Conservation (phyloP, 2,329 filamentous ascomycete genomes). For the Penicillium sp. region DNA sequence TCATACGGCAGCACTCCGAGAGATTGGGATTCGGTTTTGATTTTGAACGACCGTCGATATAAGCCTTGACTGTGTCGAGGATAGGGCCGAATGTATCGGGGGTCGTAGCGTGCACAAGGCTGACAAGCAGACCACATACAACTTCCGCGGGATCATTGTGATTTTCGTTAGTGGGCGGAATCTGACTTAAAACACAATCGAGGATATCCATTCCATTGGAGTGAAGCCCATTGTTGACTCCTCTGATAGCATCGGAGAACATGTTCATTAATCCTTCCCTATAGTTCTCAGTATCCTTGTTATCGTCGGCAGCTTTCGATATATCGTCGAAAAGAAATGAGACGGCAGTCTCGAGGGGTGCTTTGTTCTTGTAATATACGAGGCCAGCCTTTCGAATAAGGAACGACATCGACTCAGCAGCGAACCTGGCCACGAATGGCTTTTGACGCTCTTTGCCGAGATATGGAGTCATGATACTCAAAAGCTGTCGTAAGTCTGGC, state of each 20-base stretch:
- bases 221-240: conserved; percentile 58
- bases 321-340: conserved; percentile 71
- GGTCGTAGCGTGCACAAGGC: conserved; percentile 78
- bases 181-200: conserved; percentile 48
- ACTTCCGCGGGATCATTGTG: conserved; percentile 52
- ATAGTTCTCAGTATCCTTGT: conserved; percentile 57
- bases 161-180: conserved; percentile 30
- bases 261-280: conserved; percentile 88
- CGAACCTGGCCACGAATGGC: conserved; percentile 83
- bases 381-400: conserved; percentile 84
- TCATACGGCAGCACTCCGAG: conserved; percentile 39
- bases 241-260: conserved; percentile 77
- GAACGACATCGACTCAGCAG: conserved; percentile 93
- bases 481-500: conserved; percentile 79
- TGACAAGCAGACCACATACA: conserved; percentile 73
- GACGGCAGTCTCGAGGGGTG: conserved; percentile 68
- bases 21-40: conserved; percentile 44
- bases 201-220: conserved; percentile 57
- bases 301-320: conserved; percentile 32
- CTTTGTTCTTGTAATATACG: conserved; percentile 68
- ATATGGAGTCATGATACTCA: conserved; percentile 77
- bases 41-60: conserved; percentile 36
- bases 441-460: conserved; percentile 81
- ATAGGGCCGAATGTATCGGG: conserved; percentile 70
- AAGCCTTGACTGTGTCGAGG: conserved; percentile 60